phyloP scores from a whole-genome alignment of 1,139 yeast genomes.

The Meyerozyma athensensis region DNA sequence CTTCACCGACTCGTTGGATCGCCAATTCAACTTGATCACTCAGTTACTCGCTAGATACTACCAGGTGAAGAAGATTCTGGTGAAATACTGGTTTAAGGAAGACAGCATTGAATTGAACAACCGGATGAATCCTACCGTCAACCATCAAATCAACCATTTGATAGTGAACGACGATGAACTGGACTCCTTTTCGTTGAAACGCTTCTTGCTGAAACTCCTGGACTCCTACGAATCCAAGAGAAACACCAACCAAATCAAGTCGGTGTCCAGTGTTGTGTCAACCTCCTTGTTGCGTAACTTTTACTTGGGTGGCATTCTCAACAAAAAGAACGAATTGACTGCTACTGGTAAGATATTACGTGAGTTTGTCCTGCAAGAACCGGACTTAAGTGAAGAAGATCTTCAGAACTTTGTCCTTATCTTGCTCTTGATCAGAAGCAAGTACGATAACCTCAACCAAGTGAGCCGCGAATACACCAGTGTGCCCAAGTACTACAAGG shows the following conservation, averaged over 20 bases:
- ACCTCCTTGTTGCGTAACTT: slow-evolving; percentile 60
- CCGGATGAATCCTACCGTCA: slow-evolving; percentile 47
- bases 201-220: slow-evolving; percentile 13
- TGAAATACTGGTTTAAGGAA: slow-evolving; percentile 58
- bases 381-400: slow-evolving; percentile 17
- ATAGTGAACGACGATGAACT: slow-evolving; percentile 21
- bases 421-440: slow-evolving; percentile 36
- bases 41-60: slow-evolving; percentile 78
- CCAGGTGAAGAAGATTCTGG: slow-evolving; percentile 65
- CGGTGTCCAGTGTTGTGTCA: slow-evolving; percentile 38
- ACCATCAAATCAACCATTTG: slow-evolving; percentile 30
- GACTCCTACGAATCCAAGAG: slow-evolving; percentile 13
- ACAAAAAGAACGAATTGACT: slow-evolving; percentile 39
- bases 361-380: slow-evolving; percentile 22
- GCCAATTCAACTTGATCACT: slow-evolving; percentile 64
- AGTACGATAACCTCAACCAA: slow-evolving; percentile 27
- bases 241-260: slow-evolving; percentile 25
- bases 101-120: slow-evolving; percentile 45
- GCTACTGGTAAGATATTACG: slow-evolving; percentile 55
- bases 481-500: slow-evolving; percentile 35
- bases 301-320: slow-evolving; percentile 52
- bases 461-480: slow-evolving; percentile 28
- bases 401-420: slow-evolving; percentile 39
- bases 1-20: slow-evolving; percentile 49
- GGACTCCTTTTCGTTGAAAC: slow-evolving; percentile 12